Conservation (phyloP, 768 basidiomycete species). For the Termitomyces sp. region DNA sequence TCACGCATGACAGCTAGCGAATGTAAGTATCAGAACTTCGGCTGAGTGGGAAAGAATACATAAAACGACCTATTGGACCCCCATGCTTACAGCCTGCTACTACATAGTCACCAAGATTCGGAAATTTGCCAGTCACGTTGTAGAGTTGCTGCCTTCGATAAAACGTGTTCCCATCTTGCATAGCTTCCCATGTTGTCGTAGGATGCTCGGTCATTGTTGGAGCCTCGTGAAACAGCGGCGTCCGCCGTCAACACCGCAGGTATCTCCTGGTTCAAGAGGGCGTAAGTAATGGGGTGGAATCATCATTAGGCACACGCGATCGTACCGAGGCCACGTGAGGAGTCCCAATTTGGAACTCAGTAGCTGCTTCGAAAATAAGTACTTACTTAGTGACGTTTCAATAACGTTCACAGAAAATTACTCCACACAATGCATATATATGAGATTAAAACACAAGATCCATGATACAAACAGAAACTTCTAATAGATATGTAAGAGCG, state of each 20-base stretch:
- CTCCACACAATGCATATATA: no score
- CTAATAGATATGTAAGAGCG: not conserved
- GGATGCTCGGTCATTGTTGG: constrained; percentile 58
- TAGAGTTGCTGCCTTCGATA: constrained; percentile 85
- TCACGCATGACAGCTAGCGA: constrained; percentile 81
- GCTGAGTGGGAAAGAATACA: not conserved
- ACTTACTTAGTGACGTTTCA: no score
- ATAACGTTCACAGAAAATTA: no score
- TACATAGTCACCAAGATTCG: constrained; percentile 73
- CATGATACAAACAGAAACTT: not conserved
- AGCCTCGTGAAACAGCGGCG: not conserved
- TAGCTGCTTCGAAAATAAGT: no score
- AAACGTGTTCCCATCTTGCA: constrained; percentile 83
- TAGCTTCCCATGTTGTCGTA: constrained; percentile 83
- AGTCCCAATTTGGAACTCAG: not conserved
- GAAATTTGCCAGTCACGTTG: constrained; percentile 71
- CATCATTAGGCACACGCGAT: not conserved
- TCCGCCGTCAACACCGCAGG: not conserved
- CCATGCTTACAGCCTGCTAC: constrained; percentile 80
- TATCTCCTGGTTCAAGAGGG: not conserved
- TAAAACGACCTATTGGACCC: constrained; percentile 75
- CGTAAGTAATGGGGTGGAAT: no score
- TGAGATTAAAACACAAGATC: no score
- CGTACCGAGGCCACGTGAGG: not conserved
- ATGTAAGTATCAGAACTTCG: not conserved